Evolutionary conservation across 768 basidiomycete genomes (phyloP), one percentile per base, ranked within the genome.

Genomic region (Phaeotremella skinneri): DNA sequence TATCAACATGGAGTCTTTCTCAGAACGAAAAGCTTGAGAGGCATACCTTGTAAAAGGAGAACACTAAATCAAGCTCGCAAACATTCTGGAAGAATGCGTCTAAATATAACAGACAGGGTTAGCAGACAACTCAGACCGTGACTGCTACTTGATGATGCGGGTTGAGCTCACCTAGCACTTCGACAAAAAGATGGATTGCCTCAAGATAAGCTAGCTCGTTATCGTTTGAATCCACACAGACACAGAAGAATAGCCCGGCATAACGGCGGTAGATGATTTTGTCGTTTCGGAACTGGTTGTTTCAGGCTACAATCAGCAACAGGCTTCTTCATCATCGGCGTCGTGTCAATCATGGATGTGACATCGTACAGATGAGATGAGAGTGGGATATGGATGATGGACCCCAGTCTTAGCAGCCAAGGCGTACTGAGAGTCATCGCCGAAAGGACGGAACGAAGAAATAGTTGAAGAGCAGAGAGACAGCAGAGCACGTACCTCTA

Each of bases 21-120:
- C 2, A 51, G 34, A 13, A 47, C 17, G 32, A 56, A 14, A 3
- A 16, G 51, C 26, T 32, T 49, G 51, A 49, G 32, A 17, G 3
- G 11, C 77, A 20, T 41, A 88, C 90, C 81, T 98, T 98, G 79
- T 98, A 96, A 76, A 98, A 99, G 78, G 97, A 97, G 81, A 98
- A 99, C 2, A 99, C 96, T 0, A 99, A 83, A 73, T 98, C 96
- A 29, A 97, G 81, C 77, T 97, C 93, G 79, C 96, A 97, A 1
- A 99, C 96, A 67, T 99, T 98, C 74, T 97, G 92, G 71, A 99
- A 99, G 81, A 98, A 99, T 0, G 92, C 86, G 75, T 98, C 94
- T 96, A 58, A 6, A 55, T 57, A 27, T n/a, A n/a, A n/a, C n/a
- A n/a, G n/a, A n/a, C n/a, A n/a, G n/a, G n/a, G n/a, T n/a, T n/a